Evolutionary conservation across 331 rosid species (phyloP), one percentile per base, ranked within the genome.

Genomic region (Cydonia oblonga): DNA sequence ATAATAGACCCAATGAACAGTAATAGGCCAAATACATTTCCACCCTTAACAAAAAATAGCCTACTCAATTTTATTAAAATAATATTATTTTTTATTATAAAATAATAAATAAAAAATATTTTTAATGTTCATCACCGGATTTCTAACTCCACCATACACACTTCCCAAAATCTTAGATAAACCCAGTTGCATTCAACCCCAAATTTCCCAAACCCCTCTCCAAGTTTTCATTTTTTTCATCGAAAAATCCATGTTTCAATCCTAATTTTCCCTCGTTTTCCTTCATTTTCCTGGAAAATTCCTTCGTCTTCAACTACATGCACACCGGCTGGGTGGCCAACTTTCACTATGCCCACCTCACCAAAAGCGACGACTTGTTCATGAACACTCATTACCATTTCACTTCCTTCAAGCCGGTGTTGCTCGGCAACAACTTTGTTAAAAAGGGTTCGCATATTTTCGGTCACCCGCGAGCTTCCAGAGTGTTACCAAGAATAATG

Each of bases 401-500:
- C 84, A 83, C 90, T 60, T 81, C 96, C 40, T 92, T 86, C 84
- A 90, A 85, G 63, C 95, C 97, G 35, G 69, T 88, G 57, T 81
- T 96, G 13, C 88, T 84, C 10, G 81, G 92, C 13, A 89, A 88
- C 52, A 85, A 86, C 32, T 82, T 86, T 25, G 56, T 75, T 6
- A 85, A 79, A 11, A 81, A 73, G 79, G 86, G 81, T 25, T 25
- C 74, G 40, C 83, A 63, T 20, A 7, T 54, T 18, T 23, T 29
- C 51, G 71, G 75, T 68, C 49, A 53, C 75, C 28, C 81, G 52
- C 60, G 73, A 68, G 71, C 22, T 4, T 26, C 52, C 81, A 29
- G 40, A 72, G 26, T 24, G 66, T 33, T 19, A 18, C 63, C 40
- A 44, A 53, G 25, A 69, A 7, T 35, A 24, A 42, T 22, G 70